Evolutionary conservation across 2,329 filamentous ascomycete genomes (phyloP).

Genomic region (Monosporascus sp.): DNA sequence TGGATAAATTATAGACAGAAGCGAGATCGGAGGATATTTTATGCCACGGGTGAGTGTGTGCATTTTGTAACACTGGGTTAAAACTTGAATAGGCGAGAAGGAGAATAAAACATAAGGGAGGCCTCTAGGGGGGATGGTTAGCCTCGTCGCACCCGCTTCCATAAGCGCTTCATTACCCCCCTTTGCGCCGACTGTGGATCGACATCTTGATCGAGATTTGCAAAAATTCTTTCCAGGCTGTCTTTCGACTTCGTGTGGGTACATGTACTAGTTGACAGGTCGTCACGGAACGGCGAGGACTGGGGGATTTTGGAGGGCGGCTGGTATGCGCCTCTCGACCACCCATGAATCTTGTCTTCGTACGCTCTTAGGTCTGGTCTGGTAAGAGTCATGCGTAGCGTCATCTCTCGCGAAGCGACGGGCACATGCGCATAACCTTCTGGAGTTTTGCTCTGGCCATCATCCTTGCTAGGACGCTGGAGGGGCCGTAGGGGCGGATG

Average conservation of each 20-base stretch:
- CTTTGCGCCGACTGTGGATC: constrained; percentile 41
- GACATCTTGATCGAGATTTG: constrained; percentile 47
- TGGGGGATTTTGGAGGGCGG: constrained; percentile 23
- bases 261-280: constrained; percentile 25
- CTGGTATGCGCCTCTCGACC: constrained; percentile 44
- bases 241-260: constrained; percentile 39
- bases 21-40: background rate
- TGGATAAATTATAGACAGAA: background rate
- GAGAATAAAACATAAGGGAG: background rate
- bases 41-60: too few relatives aligned
- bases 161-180: constrained; percentile 57
- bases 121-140: constrained; percentile 2
- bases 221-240: constrained; percentile 48
- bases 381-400: constrained; percentile 90
- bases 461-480: constrained; percentile 20
- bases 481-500: constrained; percentile 28
- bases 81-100: background rate
- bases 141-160: constrained; percentile 53
- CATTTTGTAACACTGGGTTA: too few relatives aligned
- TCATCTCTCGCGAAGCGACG: constrained; percentile 77
- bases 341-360: constrained; percentile 68
- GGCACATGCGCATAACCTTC: constrained; percentile 46
- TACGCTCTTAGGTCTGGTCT: constrained; percentile 76
- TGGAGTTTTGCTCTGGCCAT: constrained; percentile 27
- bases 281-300: constrained; percentile 25